Percentiles rank a stretch among this genome's conserved stretches.
phyloP scores from a whole-genome alignment of 225 moss, liverwort and hornwort genomes.

The Bryum argenteum region DNA sequence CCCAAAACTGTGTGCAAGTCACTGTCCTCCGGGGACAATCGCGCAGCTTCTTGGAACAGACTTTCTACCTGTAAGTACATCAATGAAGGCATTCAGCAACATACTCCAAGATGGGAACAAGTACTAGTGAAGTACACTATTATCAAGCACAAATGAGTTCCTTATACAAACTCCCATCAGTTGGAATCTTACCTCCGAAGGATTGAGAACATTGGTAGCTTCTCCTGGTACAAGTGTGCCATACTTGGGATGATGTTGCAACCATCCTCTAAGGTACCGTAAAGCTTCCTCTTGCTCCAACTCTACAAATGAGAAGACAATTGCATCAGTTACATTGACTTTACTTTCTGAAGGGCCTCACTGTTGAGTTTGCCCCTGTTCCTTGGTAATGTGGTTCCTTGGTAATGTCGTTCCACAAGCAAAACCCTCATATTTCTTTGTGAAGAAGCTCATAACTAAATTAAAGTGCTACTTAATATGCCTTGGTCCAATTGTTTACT shows the following conservation, averaged over 20 bases:
- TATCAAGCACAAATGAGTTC: too few species aligned
- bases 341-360: too few species aligned
- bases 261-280: slow-evolving; percentile 84
- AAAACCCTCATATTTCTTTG: too few species aligned
- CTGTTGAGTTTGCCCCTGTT: too few species aligned
- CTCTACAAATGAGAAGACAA: too few species aligned
- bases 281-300: slow-evolving; percentile 96
- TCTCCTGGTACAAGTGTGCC: slow-evolving; percentile 67
- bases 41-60: slow-evolving; percentile 77
- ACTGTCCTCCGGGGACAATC: slow-evolving; percentile 81
- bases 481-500: too few species aligned
- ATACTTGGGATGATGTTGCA: slow-evolving; percentile 89
- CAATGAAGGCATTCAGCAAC: slow-evolving; percentile 23
- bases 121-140: too few species aligned
- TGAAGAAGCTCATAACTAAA: too few species aligned
- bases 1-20: slow-evolving; percentile 95
- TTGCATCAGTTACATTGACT: too few species aligned
- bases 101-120: background rate
- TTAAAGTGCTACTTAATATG: too few species aligned
- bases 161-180: slow-evolving; percentile 5
- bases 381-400: too few species aligned
- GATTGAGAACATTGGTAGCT: slow-evolving; percentile 49
- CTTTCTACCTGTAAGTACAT: slow-evolving; percentile 56
- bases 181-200: slow-evolving; percentile 66
- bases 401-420: too few species aligned